Conservation (phyloP, 139 green algal species). For the Asterochloris erici region DNA sequence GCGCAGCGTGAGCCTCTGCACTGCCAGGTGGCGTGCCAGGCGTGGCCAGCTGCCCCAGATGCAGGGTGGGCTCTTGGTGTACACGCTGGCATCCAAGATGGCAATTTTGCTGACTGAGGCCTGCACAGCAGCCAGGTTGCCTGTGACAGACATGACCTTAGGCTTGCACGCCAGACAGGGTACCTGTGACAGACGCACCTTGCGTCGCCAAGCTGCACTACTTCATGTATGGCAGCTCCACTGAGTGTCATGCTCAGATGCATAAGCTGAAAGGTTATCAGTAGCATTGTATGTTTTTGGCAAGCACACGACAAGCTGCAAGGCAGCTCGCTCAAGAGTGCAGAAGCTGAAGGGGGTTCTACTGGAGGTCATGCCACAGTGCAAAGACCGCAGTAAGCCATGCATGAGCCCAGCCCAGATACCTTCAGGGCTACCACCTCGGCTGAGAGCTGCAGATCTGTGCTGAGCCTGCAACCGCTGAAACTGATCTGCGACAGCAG, state of each 20-base stretch:
- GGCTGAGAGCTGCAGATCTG: no score
- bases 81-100: conserved; percentile 6
- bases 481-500: no score
- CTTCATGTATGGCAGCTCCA: not conserved
- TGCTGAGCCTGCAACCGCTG: no score
- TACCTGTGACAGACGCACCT: not conserved
- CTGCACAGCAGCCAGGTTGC: not conserved
- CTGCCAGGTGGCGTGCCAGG: conserved; percentile 12
- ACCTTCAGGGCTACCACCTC: no score
- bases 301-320: not conserved
- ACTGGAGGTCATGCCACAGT: no score
- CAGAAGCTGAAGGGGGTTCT: no score
- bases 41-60: conserved; percentile 18
- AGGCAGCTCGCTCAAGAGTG: no score
- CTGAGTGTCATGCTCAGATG: not conserved
- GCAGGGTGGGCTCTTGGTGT: conserved; percentile 3
- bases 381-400: no score
- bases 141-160: not conserved
- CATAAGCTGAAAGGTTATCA: not conserved
- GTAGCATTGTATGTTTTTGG: not conserved
- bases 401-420: no score
- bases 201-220: not conserved
- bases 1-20: conserved; percentile 13
- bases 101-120: not conserved
- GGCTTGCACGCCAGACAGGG: not conserved